Percentiles rank a stretch among this genome's conserved stretches.
Conservation (phyloP, 495 filamentous ascomycete genomes). For the Barbatosphaeria neglecta region DNA sequence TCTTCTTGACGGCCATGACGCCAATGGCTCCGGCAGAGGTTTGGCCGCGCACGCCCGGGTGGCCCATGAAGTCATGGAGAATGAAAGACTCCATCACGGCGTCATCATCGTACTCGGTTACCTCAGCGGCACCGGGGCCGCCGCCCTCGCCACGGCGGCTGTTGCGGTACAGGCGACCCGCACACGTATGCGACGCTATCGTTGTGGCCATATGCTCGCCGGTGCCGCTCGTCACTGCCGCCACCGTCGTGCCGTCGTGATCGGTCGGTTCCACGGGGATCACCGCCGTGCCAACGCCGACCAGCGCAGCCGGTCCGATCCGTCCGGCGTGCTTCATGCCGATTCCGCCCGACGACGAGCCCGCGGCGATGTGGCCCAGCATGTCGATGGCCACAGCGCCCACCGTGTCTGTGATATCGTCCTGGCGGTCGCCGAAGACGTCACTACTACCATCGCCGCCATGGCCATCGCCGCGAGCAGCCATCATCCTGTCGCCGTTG, state of each 20-base stretch:
- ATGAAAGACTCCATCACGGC: slow-evolving; percentile 61
- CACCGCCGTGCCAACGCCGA: slow-evolving; percentile 80
- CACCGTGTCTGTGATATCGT: slow-evolving; percentile 78
- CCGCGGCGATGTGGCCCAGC: slow-evolving; percentile 80
- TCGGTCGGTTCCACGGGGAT: slow-evolving; percentile 53
- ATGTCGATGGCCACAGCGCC: slow-evolving; percentile 86
- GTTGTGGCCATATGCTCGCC: slow-evolving; percentile 96
- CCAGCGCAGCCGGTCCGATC: slow-evolving; percentile 81
- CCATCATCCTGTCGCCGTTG: too few relatives aligned
- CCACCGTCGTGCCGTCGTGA: slow-evolving; percentile 49
- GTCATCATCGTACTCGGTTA: slow-evolving; percentile 58
- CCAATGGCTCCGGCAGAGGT: slow-evolving; percentile 68
- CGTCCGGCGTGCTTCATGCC: slow-evolving; percentile 94
- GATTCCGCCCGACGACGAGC: slow-evolving; percentile 97
- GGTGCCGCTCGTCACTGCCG: slow-evolving; percentile 79
- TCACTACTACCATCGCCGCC: not conserved
- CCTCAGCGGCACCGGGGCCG: slow-evolving; percentile 16
- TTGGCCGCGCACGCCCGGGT: slow-evolving; percentile 64
- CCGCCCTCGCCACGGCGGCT: slow-evolving; percentile 48
- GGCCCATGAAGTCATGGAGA: slow-evolving; percentile 66
- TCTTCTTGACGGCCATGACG: slow-evolving; percentile 73
- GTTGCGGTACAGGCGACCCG: slow-evolving; percentile 60
- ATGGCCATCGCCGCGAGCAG: too few relatives aligned
- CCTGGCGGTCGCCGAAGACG: slow-evolving; percentile 8
- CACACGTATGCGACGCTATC: slow-evolving; percentile 67